A percentile compares a stretch with the other conserved stretches of the same genome.
These are phyloP conservation scores for Plasmodium vivax DNA, from an alignment of 169 alveolate genomes.

Conservation along the genomic window DNA sequence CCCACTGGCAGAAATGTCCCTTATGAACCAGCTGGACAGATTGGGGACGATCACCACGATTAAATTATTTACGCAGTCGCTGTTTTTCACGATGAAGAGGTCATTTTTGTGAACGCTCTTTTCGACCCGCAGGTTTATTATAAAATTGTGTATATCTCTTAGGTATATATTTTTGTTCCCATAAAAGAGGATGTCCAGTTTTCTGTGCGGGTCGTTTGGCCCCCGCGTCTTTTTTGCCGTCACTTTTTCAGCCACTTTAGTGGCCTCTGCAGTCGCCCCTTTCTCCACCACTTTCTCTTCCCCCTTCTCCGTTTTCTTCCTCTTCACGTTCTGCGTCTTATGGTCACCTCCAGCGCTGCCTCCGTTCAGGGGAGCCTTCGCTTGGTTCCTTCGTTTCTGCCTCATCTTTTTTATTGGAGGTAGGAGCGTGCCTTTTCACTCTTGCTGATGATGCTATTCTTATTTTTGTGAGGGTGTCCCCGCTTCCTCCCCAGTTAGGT, in stretches of 20 bases:
- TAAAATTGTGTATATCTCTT: slow-evolving; percentile 68
- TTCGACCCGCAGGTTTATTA: slow-evolving; percentile 19
- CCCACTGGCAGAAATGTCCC: slow-evolving; percentile 25
- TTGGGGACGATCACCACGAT: slow-evolving; percentile 41
- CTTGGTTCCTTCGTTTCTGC: slow-evolving; percentile 10
- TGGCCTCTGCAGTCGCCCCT: background rate
- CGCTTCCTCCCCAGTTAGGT: background rate
- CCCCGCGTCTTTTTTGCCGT: background rate
- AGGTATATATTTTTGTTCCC: slow-evolving; percentile 25
- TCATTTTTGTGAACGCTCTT: slow-evolving; percentile 24
- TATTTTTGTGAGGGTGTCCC: background rate
- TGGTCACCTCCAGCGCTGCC: background rate
- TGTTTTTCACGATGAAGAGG: slow-evolving; percentile 49
- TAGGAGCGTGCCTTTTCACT: background rate
- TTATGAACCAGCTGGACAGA: slow-evolving; percentile 31
- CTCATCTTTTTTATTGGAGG: background rate
- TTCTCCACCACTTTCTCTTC: too few relatives aligned
- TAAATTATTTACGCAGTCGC: slow-evolving; percentile 29
- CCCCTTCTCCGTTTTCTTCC: background rate
- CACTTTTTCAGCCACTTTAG: background rate
- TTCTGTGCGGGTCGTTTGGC: background rate
- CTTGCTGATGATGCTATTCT: background rate
- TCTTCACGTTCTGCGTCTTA: background rate
- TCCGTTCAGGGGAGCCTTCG: background rate
- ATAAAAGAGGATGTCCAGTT: slow-evolving; percentile 23